phyloP scores from a whole-genome alignment of 192 early-diverging fungal species.

The Rhizophagus clarus region DNA sequence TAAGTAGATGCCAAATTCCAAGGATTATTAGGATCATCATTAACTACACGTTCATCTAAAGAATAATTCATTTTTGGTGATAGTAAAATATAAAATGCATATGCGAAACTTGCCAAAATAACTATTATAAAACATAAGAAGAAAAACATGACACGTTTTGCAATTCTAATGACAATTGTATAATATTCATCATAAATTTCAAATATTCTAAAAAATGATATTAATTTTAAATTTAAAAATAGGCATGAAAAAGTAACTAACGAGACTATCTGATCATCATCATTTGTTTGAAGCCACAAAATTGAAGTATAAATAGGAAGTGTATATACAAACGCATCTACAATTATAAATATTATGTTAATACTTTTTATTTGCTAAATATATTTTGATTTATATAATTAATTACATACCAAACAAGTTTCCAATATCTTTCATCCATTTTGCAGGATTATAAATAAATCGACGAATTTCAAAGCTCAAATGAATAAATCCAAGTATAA shows the following conservation, averaged over 20 bases:
- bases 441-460: neutral
- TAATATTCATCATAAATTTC: neutral
- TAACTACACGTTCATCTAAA: neutral
- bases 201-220: neutral
- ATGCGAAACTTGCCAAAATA: neutral
- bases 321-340: no score
- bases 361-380: no score
- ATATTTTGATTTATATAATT: no score
- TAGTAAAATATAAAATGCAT: neutral
- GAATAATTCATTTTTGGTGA: neutral
- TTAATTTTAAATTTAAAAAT: conserved; percentile 7
- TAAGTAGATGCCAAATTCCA: neutral
- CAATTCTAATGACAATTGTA: neutral
- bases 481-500: no score
- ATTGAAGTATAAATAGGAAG: neutral
- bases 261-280: neutral
- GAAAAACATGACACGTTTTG: neutral
- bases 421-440: neutral
- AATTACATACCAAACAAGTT: neutral
- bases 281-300: no score
- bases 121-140: neutral
- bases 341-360: neutral
- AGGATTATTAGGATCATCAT: neutral
- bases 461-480: neutral
- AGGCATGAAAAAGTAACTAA: neutral